phyloP scores from a whole-genome alignment of 2,329 filamentous ascomycete species.

The Arthrobotrys iridis region DNA sequence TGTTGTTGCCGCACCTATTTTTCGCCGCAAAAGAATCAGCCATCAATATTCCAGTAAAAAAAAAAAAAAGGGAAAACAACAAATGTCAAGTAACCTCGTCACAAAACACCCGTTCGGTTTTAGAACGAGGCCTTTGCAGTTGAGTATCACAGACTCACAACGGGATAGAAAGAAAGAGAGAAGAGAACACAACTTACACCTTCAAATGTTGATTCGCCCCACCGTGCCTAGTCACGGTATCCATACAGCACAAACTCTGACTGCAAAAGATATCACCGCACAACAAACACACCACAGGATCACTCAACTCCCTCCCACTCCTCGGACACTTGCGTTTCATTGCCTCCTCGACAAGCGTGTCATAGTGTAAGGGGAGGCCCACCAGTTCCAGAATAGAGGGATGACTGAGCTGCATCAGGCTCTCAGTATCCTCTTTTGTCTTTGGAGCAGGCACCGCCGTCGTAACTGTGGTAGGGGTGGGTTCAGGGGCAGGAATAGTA shows the following conservation, averaged over 20 bases:
- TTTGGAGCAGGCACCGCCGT: neutral
- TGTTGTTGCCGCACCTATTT: constrained; percentile 81
- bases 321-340: constrained; percentile 84
- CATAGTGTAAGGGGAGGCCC: constrained; percentile 89
- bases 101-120: neutral
- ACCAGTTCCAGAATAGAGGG: constrained; percentile 94
- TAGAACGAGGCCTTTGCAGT: neutral
- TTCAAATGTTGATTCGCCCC: constrained; percentile 91
- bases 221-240: constrained; percentile 70
- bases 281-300: constrained; percentile 91
- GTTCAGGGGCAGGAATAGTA: constrained; percentile 10
- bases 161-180: neutral
- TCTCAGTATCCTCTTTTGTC: constrained; percentile 14
- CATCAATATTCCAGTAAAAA: neutral
- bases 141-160: neutral
- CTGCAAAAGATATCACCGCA: constrained; percentile 97
- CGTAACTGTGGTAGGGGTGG: neutral
- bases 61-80: neutral
- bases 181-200: constrained; percentile 69
- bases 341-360: constrained; percentile 89
- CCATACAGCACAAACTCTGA: constrained; percentile 89
- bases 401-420: constrained; percentile 66
- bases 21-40: neutral
- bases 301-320: constrained; percentile 88
- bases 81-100: neutral